These are phyloP conservation scores for Tetrahymena malaccensis DNA, from an alignment of 73 alveolate species.

Conservation along the genomic window DNA sequence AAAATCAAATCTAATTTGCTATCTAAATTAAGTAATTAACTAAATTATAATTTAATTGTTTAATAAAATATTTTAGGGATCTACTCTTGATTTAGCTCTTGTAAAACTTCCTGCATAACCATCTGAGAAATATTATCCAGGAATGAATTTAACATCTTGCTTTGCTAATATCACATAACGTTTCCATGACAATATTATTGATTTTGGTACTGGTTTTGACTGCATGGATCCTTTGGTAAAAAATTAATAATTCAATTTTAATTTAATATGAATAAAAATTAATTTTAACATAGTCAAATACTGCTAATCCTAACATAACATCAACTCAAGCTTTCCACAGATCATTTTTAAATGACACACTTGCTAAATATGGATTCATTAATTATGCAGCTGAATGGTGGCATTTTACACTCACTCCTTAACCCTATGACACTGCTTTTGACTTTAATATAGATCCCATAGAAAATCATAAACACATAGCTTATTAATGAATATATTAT, in stretches of 20 bases:
- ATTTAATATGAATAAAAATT: neutral
- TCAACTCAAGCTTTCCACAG: neutral
- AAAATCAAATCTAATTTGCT: neutral
- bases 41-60: neutral
- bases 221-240: constrained; percentile 20
- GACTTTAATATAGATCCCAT: neutral
- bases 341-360: neutral
- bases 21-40: neutral
- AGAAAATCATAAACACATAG: neutral
- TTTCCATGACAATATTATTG: constrained; percentile 24
- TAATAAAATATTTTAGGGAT: neutral
- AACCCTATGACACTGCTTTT: constrained; percentile 2
- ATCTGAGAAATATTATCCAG: constrained; percentile 15
- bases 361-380: neutral
- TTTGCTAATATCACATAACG: neutral
- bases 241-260: neutral
- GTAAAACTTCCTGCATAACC: constrained; percentile 2
- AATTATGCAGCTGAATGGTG: constrained; percentile 43
- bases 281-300: neutral
- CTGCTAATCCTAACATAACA: neutral
- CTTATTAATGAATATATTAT: too few relatives aligned
- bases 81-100: constrained; percentile 35
- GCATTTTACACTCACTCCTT: constrained; percentile 33
- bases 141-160: constrained; percentile 22
- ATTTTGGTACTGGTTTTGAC: constrained; percentile 46